These are phyloP conservation scores for Claviceps pazoutovae DNA, from an alignment of 2,329 filamentous ascomycete genomes.

Conservation along the genomic window DNA sequence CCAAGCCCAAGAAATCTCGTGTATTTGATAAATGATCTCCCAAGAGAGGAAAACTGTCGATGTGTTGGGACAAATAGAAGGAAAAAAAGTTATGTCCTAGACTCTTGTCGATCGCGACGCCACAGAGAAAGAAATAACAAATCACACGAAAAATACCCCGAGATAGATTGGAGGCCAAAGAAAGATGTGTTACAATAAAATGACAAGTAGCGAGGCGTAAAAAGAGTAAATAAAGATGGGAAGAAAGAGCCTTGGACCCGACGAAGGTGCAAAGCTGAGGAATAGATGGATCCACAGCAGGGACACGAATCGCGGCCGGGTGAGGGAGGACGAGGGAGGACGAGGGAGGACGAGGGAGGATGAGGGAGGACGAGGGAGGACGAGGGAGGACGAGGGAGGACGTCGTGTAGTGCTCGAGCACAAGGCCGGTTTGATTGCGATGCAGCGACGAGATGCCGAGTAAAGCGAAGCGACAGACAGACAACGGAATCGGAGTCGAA, in stretches of 20 bases:
- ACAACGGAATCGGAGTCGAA: constrained; percentile 3
- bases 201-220: not conserved
- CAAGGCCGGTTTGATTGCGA: not conserved
- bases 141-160: not conserved
- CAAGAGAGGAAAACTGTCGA: not conserved
- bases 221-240: not conserved
- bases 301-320: not conserved
- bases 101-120: not conserved
- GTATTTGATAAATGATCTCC: not conserved
- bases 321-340: not conserved
- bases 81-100: not conserved
- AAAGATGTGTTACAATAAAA: not conserved
- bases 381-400: too few species aligned
- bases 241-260: not conserved
- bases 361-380: not conserved
- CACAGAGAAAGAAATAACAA: not conserved
- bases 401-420: not conserved
- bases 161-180: not conserved
- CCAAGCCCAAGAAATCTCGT: not conserved
- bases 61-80: not conserved
- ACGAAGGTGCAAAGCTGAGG: constrained; percentile 1
- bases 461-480: constrained; percentile 2
- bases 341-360: too few species aligned
- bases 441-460: constrained; percentile 5
- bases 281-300: not conserved